These are phyloP conservation scores for Cupressus sempervirens DNA, from an alignment of 75 land plant species.

Conservation along the genomic window DNA sequence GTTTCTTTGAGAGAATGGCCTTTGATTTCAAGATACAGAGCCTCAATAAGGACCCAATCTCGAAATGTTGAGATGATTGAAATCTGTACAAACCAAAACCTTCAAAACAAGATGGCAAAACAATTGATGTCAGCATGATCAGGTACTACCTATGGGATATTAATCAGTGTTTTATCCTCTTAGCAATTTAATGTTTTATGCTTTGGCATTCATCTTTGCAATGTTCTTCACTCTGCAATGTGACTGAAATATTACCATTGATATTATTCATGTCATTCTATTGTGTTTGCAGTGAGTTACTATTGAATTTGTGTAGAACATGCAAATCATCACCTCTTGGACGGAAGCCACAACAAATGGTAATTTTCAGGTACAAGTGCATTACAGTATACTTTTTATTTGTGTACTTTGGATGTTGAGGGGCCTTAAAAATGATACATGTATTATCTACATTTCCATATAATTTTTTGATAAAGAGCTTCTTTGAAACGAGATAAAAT, in stretches of 20 bases:
- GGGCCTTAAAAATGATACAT: neutral
- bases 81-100: constrained; percentile 38
- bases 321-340: constrained; percentile 13
- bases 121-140: neutral
- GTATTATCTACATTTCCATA: neutral
- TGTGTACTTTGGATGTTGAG: neutral
- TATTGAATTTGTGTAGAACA: too few species aligned
- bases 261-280: too few species aligned
- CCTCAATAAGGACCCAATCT: constrained; percentile 69
- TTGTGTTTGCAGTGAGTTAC: too few species aligned
- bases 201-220: neutral
- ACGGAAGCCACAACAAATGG: constrained; percentile 61
- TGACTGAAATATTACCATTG: too few species aligned
- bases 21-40: constrained; percentile 60
- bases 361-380: constrained; percentile 66
- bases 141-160: neutral
- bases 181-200: too few species aligned
- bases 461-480: neutral
- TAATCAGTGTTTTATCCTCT: too few species aligned
- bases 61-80: too few species aligned
- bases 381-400: neutral
- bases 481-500: neutral
- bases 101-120: neutral
- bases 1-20: constrained; percentile 92
- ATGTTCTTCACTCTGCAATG: too few species aligned